Evolutionary conservation across 2,329 filamentous ascomycete genomes (phyloP), one percentile per base, ranked within the genome.

Genomic region (Apiospora aurea): DNA sequence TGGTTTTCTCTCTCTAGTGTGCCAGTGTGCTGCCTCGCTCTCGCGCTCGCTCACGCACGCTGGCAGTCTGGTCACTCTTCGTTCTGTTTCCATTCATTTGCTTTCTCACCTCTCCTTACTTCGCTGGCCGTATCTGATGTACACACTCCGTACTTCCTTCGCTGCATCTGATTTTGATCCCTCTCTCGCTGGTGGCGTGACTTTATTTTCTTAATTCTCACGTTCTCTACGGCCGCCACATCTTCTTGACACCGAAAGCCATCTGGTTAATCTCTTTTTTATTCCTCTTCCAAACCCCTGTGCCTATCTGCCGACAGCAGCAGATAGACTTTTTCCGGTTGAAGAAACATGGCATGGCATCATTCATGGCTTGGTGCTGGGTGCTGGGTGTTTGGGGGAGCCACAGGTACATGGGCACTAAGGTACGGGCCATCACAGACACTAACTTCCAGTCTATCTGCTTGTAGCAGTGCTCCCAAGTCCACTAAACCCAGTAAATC

Each of bases 331-430:
- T 61, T 61, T 61, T 38, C 53, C 53, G 53, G 53, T 10, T 38
- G 53, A 61, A 61, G 53, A 61, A 61, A 61, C 53, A 61, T 61
- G 18, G 53, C 53, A 61, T 61, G 53, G 29, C 53, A 61, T 61
- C 53, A 61, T 61, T 61, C 53, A 38, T 61, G 53, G 53, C 53
- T 61, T 29, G 53, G 16, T 44, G 13, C 26, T 29, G 1, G 26
- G 26, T 29, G 26, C 53, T 61, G 53, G 53, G 16, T 44, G 13
- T 1, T 11, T 44, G 13, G 44, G 44, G 51, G 53, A 16, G 51
- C 51, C 51, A 57, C 51, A 57, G 26, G 51, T 57, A 49, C 46
- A n/a, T n/a, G 18, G 53, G 51, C 13, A 57, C 14, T 57, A 34
- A 34, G 13, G 16, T 61, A 34, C 53, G 26, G 53, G 53, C 53